phyloP scores from a whole-genome alignment of 2,329 filamentous ascomycete species.

The Trichoderma polysporum region DNA sequence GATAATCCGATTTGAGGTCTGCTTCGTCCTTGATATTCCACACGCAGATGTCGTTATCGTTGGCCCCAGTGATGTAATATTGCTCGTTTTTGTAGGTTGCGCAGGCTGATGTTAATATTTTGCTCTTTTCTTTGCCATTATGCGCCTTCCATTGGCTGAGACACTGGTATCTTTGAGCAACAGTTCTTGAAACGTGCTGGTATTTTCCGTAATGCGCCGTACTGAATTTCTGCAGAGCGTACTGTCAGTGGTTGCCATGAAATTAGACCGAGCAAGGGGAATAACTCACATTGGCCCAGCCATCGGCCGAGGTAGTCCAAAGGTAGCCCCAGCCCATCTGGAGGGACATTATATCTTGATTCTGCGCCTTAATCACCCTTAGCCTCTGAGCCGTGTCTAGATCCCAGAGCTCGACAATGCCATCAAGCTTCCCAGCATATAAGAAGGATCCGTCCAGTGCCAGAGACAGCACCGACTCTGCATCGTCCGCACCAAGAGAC shows the following conservation, averaged over 20 bases:
- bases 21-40: constrained; percentile 68
- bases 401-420: constrained; percentile 94
- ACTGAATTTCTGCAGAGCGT: constrained; percentile 59
- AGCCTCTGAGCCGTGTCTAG: constrained; percentile 90
- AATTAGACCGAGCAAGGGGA: accelerated
- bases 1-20: constrained; percentile 32
- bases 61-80: constrained; percentile 93
- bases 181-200: constrained; percentile 48
- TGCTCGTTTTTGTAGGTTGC: constrained; percentile 68
- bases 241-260: constrained; percentile 12
- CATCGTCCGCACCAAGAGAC: constrained; percentile 60
- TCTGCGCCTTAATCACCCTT: constrained; percentile 78
- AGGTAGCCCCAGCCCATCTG: constrained; percentile 82
- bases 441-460: constrained; percentile 87
- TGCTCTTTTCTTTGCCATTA: constrained; percentile 79
- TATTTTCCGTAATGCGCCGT: constrained; percentile 64
- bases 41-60: constrained; percentile 83
- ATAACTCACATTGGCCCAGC: constrained; percentile 73
- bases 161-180: constrained; percentile 80
- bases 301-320: constrained; percentile 86
- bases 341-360: constrained; percentile 80
- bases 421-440: constrained; percentile 84
- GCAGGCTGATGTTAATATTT: constrained; percentile 81
- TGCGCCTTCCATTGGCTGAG: constrained; percentile 80
- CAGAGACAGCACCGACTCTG: constrained; percentile 69